Conservation (phyloP, 2,329 filamentous ascomycete genomes). For the Beauveria medogensis region DNA sequence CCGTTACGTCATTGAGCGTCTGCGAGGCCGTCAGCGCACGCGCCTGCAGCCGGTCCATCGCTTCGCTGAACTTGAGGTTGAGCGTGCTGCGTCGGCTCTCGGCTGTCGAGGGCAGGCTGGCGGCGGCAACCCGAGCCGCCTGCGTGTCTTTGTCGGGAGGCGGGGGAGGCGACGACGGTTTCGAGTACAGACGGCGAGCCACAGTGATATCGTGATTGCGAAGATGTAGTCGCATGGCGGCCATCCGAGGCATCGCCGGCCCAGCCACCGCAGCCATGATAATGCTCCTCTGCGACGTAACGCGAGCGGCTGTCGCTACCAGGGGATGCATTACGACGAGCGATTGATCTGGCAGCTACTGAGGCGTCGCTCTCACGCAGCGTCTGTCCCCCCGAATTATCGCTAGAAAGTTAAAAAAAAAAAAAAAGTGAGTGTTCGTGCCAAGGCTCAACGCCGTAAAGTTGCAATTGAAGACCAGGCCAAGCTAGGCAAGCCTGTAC, state of each 20-base stretch:
- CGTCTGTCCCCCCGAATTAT: neutral
- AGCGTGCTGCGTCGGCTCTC: constrained; percentile 26
- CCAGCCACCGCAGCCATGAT: neutral
- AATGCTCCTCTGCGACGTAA: neutral
- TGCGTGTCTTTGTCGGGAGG: neutral
- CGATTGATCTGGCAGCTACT: neutral
- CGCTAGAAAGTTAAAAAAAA: neutral
- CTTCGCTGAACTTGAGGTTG: constrained; percentile 27
- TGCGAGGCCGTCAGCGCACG: constrained; percentile 80
- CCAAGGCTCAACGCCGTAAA: neutral
- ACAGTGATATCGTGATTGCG: neutral
- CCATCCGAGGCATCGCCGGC: neutral
- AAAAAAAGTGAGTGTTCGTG: neutral
- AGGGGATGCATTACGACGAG: neutral
- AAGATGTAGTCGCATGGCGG: neutral
- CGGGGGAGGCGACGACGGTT: neutral
- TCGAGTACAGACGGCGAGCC: neutral
- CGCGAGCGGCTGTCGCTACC: neutral
- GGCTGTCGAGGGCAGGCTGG: constrained; percentile 25
- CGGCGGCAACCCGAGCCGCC: neutral
- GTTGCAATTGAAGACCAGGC: neutral
- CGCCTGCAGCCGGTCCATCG: constrained; percentile 86
- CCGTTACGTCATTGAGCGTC: constrained; percentile 87
- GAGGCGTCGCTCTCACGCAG: neutral
- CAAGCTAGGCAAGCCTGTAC: neutral